phyloP scores from a whole-genome alignment of 2,329 filamentous ascomycete species.

The Nothopassalora personata region DNA sequence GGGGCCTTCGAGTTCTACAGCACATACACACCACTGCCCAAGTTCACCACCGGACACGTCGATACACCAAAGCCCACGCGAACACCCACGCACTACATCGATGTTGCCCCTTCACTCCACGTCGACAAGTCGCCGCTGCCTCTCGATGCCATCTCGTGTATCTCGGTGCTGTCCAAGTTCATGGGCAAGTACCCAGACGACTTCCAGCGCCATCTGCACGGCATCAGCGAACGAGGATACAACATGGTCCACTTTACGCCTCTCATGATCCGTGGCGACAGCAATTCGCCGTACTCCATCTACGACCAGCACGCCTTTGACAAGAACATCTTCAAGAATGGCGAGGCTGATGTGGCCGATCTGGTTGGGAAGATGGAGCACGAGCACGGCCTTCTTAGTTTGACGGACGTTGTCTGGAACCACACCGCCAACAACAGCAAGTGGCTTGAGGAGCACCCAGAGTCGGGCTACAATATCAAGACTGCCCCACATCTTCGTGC shows the following conservation, averaged over 20 bases:
- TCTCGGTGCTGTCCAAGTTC: conserved; percentile 95
- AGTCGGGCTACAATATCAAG: conserved; percentile 88
- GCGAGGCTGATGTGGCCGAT: conserved; percentile 72
- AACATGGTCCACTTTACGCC: conserved; percentile 99
- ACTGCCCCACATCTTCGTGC: conserved; percentile 71
- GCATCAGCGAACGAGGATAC: conserved; percentile 87
- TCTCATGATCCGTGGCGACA: conserved; percentile 77
- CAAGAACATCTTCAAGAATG: conserved; percentile 70
- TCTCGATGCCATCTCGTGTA: conserved; percentile 80
- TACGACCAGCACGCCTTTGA: conserved; percentile 91
- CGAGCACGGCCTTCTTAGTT: conserved; percentile 74
- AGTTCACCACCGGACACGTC: conserved; percentile 57
- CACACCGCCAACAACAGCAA: conserved; percentile 94
- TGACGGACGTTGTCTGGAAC: conserved; percentile 97
- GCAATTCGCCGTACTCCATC: conserved; percentile 95
- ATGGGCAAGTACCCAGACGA: conserved; percentile 88
- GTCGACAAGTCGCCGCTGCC: conserved; percentile 71
- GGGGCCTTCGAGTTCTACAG: conserved; percentile 94
- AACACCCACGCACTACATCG: conserved; percentile 82
- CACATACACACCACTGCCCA: conserved; percentile 81
- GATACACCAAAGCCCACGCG: conserved; percentile 46
- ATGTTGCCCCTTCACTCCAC: conserved; percentile 76
- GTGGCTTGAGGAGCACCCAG: conserved; percentile 91
- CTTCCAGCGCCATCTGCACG: conserved; percentile 82
- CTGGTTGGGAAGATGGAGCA: conserved; percentile 78